These are phyloP conservation scores for Parathielavia appendiculata DNA, from an alignment of 495 filamentous ascomycete genomes.

Conservation along the genomic window DNA sequence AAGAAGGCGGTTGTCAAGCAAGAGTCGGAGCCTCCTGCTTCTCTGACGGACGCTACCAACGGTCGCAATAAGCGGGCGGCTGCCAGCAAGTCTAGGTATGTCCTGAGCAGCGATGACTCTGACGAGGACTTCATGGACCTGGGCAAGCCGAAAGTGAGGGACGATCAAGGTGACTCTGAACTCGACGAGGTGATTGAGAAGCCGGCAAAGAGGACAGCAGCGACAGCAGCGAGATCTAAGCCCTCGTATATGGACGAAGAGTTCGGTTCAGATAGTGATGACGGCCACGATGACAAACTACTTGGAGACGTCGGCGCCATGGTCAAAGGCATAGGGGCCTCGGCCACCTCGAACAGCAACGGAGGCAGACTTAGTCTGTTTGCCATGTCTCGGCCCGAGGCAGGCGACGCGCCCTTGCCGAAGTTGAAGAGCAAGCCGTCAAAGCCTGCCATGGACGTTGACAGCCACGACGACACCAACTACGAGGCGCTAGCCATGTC, in stretches of 20 bases:
- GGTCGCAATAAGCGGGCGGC: constrained; percentile 40
- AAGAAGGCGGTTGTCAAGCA: constrained; percentile 30
- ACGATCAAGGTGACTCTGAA: neutral
- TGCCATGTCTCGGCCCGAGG: constrained; percentile 63
- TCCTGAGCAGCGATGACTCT: constrained; percentile 46
- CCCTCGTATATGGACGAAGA: constrained; percentile 15
- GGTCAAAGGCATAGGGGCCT: constrained; percentile 79
- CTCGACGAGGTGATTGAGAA: constrained; percentile 17
- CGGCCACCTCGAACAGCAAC: constrained; percentile 34
- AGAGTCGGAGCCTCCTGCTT: constrained; percentile 26
- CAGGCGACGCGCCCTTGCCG: constrained; percentile 36
- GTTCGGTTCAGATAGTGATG: constrained; percentile 38
- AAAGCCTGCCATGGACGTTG: constrained; percentile 48
- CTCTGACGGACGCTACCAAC: constrained; percentile 24
- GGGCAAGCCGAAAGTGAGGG: constrained; percentile 18
- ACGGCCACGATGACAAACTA: constrained; percentile 56
- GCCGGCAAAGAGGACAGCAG: constrained; percentile 17
- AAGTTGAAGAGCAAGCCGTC: constrained; percentile 51
- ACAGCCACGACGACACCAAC: constrained; percentile 73
- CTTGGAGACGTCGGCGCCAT: constrained; percentile 81
- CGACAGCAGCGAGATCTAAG: constrained; percentile 21
- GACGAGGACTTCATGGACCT: constrained; percentile 38
- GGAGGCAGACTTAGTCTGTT: constrained; percentile 61
- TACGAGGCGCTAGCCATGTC: constrained; percentile 72
- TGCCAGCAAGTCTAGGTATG: constrained; percentile 41